phyloP scores from a whole-genome alignment of 306 rosid genomes.

The Abrus pulchellus region DNA sequence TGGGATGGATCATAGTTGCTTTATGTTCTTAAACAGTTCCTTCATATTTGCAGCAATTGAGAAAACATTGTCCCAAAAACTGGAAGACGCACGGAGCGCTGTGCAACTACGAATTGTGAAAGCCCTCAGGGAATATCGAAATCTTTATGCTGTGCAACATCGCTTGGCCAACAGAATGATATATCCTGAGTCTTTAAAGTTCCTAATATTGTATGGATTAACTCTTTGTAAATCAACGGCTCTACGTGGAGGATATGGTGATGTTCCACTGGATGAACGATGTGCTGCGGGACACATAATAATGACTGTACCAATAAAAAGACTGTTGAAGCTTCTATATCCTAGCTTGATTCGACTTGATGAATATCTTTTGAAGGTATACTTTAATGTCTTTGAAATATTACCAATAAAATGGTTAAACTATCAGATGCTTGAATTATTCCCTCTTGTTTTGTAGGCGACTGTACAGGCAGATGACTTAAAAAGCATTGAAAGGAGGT shows the following conservation, averaged over 20 bases:
- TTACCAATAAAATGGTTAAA: slow-evolving; percentile 14
- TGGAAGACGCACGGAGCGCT: slow-evolving; percentile 88
- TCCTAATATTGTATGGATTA: slow-evolving; percentile 83
- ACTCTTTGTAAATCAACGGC: slow-evolving; percentile 85
- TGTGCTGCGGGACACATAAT: slow-evolving; percentile 88
- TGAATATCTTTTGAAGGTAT: slow-evolving; percentile 84
- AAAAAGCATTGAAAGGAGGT: slow-evolving; percentile 69
- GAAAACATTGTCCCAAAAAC: slow-evolving; percentile 83
- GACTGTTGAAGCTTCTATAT: slow-evolving; percentile 86
- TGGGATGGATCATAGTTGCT: slow-evolving; percentile 44
- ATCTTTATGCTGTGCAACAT: slow-evolving; percentile 93
- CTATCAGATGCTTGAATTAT: slow-evolving; percentile 37
- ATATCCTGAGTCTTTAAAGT: slow-evolving; percentile 92
- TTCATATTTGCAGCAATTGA: slow-evolving; percentile 84
- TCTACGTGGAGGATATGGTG: slow-evolving; percentile 93
- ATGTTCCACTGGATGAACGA: slow-evolving; percentile 86
- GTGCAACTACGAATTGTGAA: slow-evolving; percentile 87
- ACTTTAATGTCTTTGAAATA: slow-evolving; percentile 31
- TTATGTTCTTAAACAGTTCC: slow-evolving; percentile 42
- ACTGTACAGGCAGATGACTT: slow-evolving; percentile 64
- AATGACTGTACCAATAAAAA: slow-evolving; percentile 84
- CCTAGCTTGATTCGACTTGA: slow-evolving; percentile 87
- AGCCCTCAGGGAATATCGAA: slow-evolving; percentile 88
- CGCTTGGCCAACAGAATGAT: slow-evolving; percentile 91
- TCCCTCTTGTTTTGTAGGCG: slow-evolving; percentile 59